A percentile compares a stretch with the other conserved stretches of the same genome.
These are phyloP conservation scores for Amanita polypyramis DNA, from an alignment of 768 basidiomycete species.

Conservation along the genomic window DNA sequence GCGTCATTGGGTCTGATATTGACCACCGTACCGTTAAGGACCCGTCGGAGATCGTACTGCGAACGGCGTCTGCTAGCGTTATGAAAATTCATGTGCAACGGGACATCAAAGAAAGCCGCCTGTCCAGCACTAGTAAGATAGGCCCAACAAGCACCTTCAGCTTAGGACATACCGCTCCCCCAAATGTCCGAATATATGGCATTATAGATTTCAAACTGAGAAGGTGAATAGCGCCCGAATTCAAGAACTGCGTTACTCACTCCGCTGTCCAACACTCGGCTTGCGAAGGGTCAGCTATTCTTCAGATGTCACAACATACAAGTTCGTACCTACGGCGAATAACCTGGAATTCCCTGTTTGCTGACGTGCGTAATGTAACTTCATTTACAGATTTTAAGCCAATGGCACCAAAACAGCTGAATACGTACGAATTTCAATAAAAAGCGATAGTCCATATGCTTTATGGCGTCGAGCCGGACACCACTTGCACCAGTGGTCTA, in stretches of 20 bases:
- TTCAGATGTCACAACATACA: not conserved
- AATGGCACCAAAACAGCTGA: not conserved
- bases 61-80: constrained; percentile 59
- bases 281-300: constrained; percentile 18
- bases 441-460: constrained; percentile 73
- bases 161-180: constrained; percentile 43
- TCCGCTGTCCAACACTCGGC: constrained; percentile 80
- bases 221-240: not conserved
- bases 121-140: constrained; percentile 22
- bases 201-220: constrained; percentile 38
- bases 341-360: constrained; percentile 33
- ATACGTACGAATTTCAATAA: constrained; percentile 54
- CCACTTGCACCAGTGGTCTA: constrained; percentile 64
- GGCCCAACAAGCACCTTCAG: not conserved
- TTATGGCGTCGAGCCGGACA: constrained; percentile 85
- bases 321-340: constrained; percentile 43
- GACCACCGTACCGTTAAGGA: constrained; percentile 63
- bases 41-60: constrained; percentile 65
- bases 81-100: constrained; percentile 77
- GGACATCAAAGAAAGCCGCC: constrained; percentile 88
- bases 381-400: not conserved
- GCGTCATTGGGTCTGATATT: constrained; percentile 65
- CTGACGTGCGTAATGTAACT: constrained; percentile 46
- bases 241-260: constrained; percentile 25
- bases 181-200: constrained; percentile 49